Evolutionary conservation across 1,284 basidiomycete genomes (phyloP), one percentile per base, ranked within the genome.

Genomic region (Earliella scabrosa): DNA sequence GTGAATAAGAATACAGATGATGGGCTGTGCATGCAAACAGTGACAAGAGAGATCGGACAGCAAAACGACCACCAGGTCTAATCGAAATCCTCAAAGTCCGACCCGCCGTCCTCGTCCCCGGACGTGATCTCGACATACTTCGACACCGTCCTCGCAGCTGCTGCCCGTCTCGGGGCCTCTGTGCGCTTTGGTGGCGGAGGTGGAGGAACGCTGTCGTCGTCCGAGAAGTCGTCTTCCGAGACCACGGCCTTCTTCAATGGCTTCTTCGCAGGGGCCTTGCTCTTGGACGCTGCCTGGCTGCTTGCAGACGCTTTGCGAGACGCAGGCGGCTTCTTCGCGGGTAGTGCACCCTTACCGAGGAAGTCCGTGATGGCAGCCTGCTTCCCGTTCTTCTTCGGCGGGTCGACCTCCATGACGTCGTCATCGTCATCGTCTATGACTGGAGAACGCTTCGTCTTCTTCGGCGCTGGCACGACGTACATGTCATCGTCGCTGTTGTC

Each of bases 361-460:
- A 86, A 86, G 64, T 87, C 83, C 1, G 82, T 80, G 34, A 85
- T 75, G 1, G 78, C 70, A 0, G 78, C 68, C 60, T 82, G 81
- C 58, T 72, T 70, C 23, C 61, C 61, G 35, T 75, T 67, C 60
- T 67, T 62, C 63, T 71, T 72, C 0, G 76, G 70, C 10, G 78
- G 78, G 63, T 83, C 81, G 49, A 72, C 59, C 34, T 75, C 63
- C 52, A 65, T 50, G 26, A 76, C 70, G 31, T 76, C 76, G n/a
- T 79, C 80, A 36, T 78, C 79, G 35, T 58, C 75, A 2, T 70
- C 72, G 7, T 70, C 72, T 5, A 34, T 21, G 9, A 35, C 32
- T 4, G 57, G 56, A 10, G 59, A 54, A 4, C 47, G 34, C 38
- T 59, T 62, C 58, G 68, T 67, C 57, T 62, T 61, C 67, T 72